Evolutionary conservation across 1,284 basidiomycete genomes (phyloP).

Genomic region (Ustilago shanxiensis): DNA sequence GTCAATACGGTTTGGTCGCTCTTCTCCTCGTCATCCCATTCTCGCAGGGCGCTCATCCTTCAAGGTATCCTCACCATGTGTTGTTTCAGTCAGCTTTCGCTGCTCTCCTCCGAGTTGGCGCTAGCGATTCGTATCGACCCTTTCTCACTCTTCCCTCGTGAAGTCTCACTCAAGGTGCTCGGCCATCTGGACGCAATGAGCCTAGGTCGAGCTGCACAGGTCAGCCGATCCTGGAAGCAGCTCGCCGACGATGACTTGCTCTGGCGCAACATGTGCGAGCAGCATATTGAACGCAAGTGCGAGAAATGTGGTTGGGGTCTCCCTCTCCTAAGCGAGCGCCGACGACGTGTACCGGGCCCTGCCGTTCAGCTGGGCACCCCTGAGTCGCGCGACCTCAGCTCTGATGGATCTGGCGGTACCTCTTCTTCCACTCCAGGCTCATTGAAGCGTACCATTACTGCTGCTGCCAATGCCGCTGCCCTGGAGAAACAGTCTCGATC

Average conservation of each 20-base stretch:
- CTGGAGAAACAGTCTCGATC: slow-evolving; percentile 62
- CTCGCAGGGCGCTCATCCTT: slow-evolving; percentile 90
- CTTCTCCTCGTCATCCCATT: slow-evolving; percentile 93
- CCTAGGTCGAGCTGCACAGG: slow-evolving; percentile 94
- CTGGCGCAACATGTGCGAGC: slow-evolving; percentile 97
- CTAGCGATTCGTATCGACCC: slow-evolving; percentile 92
- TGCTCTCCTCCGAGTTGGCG: slow-evolving; percentile 89
- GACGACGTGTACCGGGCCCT: slow-evolving; percentile 71
- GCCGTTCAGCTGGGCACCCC: slow-evolving; percentile 53
- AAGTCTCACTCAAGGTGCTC: slow-evolving; percentile 89
- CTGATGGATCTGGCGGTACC: slow-evolving; percentile 49
- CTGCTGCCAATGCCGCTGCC: slow-evolving; percentile 68
- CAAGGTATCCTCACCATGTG: slow-evolving; percentile 99
- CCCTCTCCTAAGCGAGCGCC: slow-evolving; percentile 83
- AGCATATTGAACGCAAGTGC: slow-evolving; percentile 98
- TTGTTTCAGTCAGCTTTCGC: slow-evolving; percentile 97
- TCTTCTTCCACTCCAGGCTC: slow-evolving; percentile 47
- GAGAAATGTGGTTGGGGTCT: slow-evolving; percentile 98
- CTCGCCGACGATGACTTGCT: slow-evolving; percentile 96
- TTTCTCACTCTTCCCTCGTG: slow-evolving; percentile 88
- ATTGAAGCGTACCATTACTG: slow-evolving; percentile 66
- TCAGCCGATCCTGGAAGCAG: slow-evolving; percentile 84
- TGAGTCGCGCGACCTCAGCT: slow-evolving; percentile 57
- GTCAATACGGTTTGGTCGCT: slow-evolving; percentile 96
- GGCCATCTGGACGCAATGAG: slow-evolving; percentile 94